Base-by-base conservation (phyloP, 495 filamentous ascomycete species). In the Hypoxylon cercidicola region DNA sequence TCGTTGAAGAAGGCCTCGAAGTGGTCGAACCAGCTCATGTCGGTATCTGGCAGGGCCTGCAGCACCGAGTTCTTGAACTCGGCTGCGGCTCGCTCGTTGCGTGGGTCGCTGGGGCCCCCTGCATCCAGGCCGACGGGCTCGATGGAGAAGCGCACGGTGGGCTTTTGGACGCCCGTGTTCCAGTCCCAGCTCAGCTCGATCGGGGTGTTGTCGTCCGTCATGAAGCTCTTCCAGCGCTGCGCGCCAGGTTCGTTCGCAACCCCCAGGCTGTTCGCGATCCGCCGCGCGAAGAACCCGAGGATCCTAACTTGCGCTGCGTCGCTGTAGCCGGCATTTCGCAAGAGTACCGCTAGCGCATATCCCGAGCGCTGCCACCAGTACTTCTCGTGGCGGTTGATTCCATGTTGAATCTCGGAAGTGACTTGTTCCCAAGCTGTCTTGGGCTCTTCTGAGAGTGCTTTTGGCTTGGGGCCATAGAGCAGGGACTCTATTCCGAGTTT, bases 111-210 rank as follows among this genome's bases (percentile, higher is more conserved):
- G 20, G 40, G 10, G 15, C 69, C 63, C 1, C 73, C 77, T 16
- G 74, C 64, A 20, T 39, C 18, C 4, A 41, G 16, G 7, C 66
- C 69, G 20, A 78, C 66, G 8, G 76, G 68, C 49, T 79, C 76
- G 15, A 77, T 53, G 4, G 64, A 64, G 44, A 69, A 78, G 2
- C 76, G 71, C 18, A 78, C 57, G 6, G 44, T 69, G 12, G 75
- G 75, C 13, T 21, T 12, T 11, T 51, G 47, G 13, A 35, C 37
- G 11, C 50, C 41, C 3, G 35, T 52, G 21, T 45, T 28, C 75
- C 74, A 79, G 46, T 64, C 66, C 74, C 74, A 77, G 59, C 75
- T 79, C 39, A 75, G 56, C 52, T 77, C 75, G 45, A 77, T 72
- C 1, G 75, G 76, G 7, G 61, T 71, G 57, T 67, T 55, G 50